Evolutionary conservation across 108 stramenopile genomes (phyloP), one percentile per base, ranked within the genome.

Genomic region (Mediolabrus comicus): DNA sequence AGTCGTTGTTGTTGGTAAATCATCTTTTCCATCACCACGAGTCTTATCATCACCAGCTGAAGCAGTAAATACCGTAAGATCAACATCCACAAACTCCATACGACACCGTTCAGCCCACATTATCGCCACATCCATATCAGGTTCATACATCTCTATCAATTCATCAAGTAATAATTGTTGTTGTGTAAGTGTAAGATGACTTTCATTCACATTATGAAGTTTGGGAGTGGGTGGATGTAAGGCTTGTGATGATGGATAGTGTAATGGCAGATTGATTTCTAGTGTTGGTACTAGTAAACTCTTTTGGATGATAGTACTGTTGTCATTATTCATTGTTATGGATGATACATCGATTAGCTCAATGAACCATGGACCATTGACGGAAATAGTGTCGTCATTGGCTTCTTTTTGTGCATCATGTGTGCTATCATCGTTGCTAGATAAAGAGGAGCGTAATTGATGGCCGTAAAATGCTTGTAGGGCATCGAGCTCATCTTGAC

Each of bases 381-480:
- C 27, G 4, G 69, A 36, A 27, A 71, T 53, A 2, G 3, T 28
- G 12, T 3, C 4, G 24, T 43, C 38, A 3, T 12, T 19, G 39
- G 7, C 7, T 7, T 57, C 53, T 3, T 31, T 34, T 10, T 0
- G 22, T 5, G 25, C 39, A 62, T n/a, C n/a, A n/a, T n/a, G n/a
- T n/a, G n/a, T n/a, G n/a, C n/a, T n/a, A n/a, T n/a, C n/a, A n/a
- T n/a, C n/a, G n/a, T n/a, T n/a, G n/a, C n/a, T n/a, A n/a, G 34
- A n/a, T 1, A 71, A 49, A 25, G 41, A 53, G 24, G 60, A 14
- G 2, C 35, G 31, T 26, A 71, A 24, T 33, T 82, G 59, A 13
- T 82, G 60, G 51, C 83, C 83, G 53, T 79, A 83, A 36, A 83
- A 75, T 34, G 83, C 68, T 32, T 43, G 29, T 14, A 83, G 61